These are phyloP conservation scores for Alternaria triticina DNA, from an alignment of 2,329 filamentous ascomycete species.

Conservation along the genomic window DNA sequence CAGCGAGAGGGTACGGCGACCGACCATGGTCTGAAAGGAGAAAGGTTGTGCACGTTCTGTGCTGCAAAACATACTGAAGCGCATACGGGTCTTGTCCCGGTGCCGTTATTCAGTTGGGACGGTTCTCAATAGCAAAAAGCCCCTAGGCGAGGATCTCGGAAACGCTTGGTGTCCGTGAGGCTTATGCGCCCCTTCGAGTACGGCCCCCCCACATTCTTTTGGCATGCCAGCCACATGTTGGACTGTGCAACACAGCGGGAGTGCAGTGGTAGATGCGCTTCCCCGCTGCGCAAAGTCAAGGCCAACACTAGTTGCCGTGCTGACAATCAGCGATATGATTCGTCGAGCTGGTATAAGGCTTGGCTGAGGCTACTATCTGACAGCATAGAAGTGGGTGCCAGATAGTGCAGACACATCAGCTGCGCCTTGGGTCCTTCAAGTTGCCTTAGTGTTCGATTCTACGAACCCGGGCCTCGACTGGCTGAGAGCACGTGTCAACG, in stretches of 20 bases:
- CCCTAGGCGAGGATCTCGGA: neutral
- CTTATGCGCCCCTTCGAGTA: neutral
- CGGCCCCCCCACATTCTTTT: neutral
- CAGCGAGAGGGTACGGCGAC: neutral
- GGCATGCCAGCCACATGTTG: neutral
- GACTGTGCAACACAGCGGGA: neutral
- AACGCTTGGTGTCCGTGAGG: neutral
- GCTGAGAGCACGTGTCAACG: neutral
- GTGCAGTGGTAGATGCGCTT: neutral
- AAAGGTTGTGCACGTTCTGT: neutral
- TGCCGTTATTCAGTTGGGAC: neutral
- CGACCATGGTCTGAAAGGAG: neutral
- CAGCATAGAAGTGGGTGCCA: neutral
- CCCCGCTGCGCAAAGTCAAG: neutral
- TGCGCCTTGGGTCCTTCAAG: neutral
- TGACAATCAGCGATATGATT: neutral
- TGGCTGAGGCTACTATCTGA: neutral
- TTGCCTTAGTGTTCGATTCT: neutral
- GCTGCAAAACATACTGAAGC: neutral
- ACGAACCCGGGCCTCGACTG: neutral
- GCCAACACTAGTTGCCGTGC: neutral
- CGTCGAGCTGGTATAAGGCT: neutral
- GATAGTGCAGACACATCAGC: neutral
- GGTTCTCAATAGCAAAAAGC: neutral
- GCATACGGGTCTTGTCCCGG: neutral